Base-by-base conservation (phyloP, 73 alveolate genomes). In the Uronychia binucleata region DNA sequence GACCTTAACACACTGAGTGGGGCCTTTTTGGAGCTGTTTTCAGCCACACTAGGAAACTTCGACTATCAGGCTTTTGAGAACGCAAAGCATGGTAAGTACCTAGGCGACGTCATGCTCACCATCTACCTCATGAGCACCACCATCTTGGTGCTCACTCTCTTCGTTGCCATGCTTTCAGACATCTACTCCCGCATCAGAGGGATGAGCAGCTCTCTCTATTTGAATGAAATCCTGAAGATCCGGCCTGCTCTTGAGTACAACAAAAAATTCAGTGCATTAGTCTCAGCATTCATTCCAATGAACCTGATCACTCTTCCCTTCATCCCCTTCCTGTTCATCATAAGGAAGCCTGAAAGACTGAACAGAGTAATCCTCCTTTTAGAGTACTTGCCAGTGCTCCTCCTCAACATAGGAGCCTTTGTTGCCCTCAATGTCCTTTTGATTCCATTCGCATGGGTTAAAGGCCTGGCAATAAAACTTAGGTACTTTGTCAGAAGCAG, bases 201-300 rank as follows among this genome's bases (percentile, higher is more conserved):
- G n/a, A n/a, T n/a, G n/a, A n/a, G n/a, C n/a, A n/a, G n/a, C n/a
- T n/a, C 74, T 1, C 88, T 81, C 30, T 81, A 34, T 34, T 30
- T 81, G 58, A 46, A 81, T 46, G 77, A 46, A 19, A 81, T 81
- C 34, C 33, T 81, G 27, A 59, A 59, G 75, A 30, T 34, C 28
- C 28, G 88, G 25, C 33, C 78, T 14, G 14, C 46, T 1, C 28
- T 28, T 8, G 75, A 81, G 58, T 81, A 81, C 28, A 81, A 81
- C 81, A 81, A 81, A 30, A 13, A 60, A 33, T 81, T 34, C 75
- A 59, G 82, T 1, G 88, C 79, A 1, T 25, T 81, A 31, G 81
- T 59, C 19, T 81, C 88, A 25, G 32, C 88, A 28, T 59, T 81
- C 60, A 58, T 75, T 30, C 88, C 88, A 1, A 59, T 80, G 81